Base-by-base conservation (phyloP, 2,329 filamentous ascomycete genomes). In the Plectosphaerella plurivora region DNA sequence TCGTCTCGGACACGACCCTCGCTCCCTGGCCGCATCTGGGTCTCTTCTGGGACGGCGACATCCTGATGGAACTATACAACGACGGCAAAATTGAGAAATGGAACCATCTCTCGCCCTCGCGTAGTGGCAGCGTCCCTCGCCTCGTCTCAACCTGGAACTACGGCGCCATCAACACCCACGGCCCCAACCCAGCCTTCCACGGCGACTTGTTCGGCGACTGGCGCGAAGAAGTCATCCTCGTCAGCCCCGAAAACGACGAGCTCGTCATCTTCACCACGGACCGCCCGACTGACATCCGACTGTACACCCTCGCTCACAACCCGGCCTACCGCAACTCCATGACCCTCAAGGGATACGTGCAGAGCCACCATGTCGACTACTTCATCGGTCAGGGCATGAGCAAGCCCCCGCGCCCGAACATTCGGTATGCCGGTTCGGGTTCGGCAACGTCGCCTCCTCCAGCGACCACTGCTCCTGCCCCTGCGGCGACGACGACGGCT, bases 221-320 rank as follows among this genome's bases (percentile, higher is more conserved):
- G 57, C 52, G 57, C 4, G 56, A 63, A 47, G 60, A 62, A 47
- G 57, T 59, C 6, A 53, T 59, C 25, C 42, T 61, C 2, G 55
- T 53, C 1, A 61, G 50, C 24, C 37, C 44, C 5, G 55, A 45
- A 6, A 51, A 58, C 20, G 49, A 54, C 28, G 55, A 59, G 52
- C 47, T 63, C 8, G 44, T 61, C 24, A 60, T 62, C 41, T 58
- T 61, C 22, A 62, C 59, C 1, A 62, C 58, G 6, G 54, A 62
- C 16, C 10, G 51, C 33, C 54, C 57, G 8, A 57, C 54, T 5
- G 51, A 58, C 7, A 54, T 56, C 8, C 54, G 59, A 1, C 50
- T 63, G 3, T 62, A 62, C 24, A 62, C 60, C 11, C 54, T 63
- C 28, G 49, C 60, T 1, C 59, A 63, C 16, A 63, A 62, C 49